These are phyloP conservation scores for Aotearoamyces nothofagi DNA, from an alignment of 2,329 filamentous ascomycete species.

Conservation along the genomic window DNA sequence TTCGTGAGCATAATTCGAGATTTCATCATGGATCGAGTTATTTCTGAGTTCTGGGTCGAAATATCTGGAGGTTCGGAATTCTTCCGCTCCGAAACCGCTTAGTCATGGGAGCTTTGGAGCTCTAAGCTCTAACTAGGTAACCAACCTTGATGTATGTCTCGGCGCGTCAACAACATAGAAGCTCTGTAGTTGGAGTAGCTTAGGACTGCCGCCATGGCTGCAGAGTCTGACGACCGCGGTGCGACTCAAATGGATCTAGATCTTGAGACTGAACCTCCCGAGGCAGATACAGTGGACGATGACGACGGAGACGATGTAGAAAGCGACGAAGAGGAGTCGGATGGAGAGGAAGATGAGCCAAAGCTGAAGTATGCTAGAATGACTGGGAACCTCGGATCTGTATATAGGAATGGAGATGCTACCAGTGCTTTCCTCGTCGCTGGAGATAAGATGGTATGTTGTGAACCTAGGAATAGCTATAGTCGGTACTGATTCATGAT, in stretches of 20 bases:
- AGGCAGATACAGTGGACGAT: slow-evolving; percentile 6
- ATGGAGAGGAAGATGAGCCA: slow-evolving; percentile 87
- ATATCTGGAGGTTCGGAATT: no score
- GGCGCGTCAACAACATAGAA: no score
- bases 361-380: slow-evolving; percentile 84
- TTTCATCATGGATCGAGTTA: no score
- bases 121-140: slow-evolving; percentile 13
- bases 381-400: slow-evolving; percentile 60
- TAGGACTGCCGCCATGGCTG: slow-evolving; percentile 14
- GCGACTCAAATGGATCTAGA: slow-evolving; percentile 11
- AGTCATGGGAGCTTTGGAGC: no score
- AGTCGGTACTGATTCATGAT: slow-evolving; percentile 20
- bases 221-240: slow-evolving; percentile 15
- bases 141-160: no score
- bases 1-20: no score
- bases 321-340: slow-evolving; percentile 54
- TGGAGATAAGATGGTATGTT: slow-evolving; percentile 83
- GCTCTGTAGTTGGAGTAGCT: no score
- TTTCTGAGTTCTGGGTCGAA: no score
- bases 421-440: slow-evolving; percentile 82
- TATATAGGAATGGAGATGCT: slow-evolving; percentile 91
- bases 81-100: no score
- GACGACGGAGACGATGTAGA: slow-evolving; percentile 27
- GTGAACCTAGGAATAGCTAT: background rate
- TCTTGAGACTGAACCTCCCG: slow-evolving; percentile 9